Evolutionary conservation across 2,329 filamentous ascomycete genomes (phyloP).

Genomic region (Passalora sequoiae): DNA sequence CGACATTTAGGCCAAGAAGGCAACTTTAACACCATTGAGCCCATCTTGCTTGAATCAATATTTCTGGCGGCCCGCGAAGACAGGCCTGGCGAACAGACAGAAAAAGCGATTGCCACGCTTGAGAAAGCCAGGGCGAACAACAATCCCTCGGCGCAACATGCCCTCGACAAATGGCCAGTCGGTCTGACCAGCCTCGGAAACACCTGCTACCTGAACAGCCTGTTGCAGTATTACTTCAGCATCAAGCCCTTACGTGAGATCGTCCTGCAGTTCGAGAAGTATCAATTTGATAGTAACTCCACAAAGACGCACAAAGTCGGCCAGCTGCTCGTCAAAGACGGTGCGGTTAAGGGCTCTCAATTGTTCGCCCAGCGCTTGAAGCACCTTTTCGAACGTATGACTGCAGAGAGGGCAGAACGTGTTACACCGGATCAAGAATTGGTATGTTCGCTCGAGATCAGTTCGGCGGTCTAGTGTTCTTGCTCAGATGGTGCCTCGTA

Average conservation of each 20-base stretch:
- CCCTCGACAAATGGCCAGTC: slow-evolving; percentile 58
- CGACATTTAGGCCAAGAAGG: slow-evolving; percentile 19
- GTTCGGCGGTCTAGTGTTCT: no score
- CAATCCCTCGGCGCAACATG: slow-evolving; percentile 11
- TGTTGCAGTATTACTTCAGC: slow-evolving; percentile 92
- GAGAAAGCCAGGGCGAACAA: slow-evolving; percentile 18
- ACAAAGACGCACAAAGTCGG: slow-evolving; percentile 67
- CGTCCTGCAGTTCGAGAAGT: slow-evolving; percentile 69
- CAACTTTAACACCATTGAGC: slow-evolving; percentile 17
- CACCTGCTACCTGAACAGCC: slow-evolving; percentile 95
- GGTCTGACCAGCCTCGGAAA: slow-evolving; percentile 93
- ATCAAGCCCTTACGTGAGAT: slow-evolving; percentile 75
- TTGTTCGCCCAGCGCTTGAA: slow-evolving; percentile 33
- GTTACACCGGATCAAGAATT: no score
- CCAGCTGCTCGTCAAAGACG: slow-evolving; percentile 54
- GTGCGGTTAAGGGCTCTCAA: slow-evolving; percentile 34
- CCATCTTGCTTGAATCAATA: slow-evolving; percentile 17
- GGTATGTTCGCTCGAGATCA: no score
- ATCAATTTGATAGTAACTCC: slow-evolving; percentile 60
- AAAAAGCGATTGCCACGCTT: slow-evolving; percentile 32
- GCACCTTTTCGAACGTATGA: slow-evolving; percentile 36
- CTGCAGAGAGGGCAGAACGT: no score
- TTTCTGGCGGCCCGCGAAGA: slow-evolving; percentile 25
- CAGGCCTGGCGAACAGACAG: slow-evolving; percentile 30
- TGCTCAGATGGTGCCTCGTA: no score